Evolutionary conservation across 2,329 filamentous ascomycete genomes (phyloP), one percentile per base, ranked within the genome.

Genomic region (Fonsecaea pedrosoi): DNA sequence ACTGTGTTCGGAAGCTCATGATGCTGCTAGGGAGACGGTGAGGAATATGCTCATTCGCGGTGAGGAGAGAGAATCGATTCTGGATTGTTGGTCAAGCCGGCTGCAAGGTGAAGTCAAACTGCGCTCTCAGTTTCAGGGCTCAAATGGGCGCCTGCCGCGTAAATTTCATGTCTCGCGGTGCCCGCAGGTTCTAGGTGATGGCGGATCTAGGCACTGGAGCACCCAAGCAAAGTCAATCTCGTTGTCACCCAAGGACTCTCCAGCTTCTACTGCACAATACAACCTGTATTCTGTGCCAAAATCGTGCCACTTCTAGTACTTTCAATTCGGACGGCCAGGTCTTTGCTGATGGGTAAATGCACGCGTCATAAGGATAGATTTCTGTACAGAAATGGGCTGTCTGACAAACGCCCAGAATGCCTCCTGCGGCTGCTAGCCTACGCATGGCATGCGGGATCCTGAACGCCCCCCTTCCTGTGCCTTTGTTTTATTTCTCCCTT

Each of bases 1-100:
- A 60, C 54, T 37, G 68, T 67, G 45, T 60, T 70, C 35, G 55
- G 65, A 54, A 60, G 65, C 59, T 73, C 71, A 73, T 73, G 70
- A 67, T 73, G 70, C 61, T 70, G 64, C 64, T 45, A 53, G 58
- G 30, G 60, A 48, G 45, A 42, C 65, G 42, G 42, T n/a, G 34
- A 48, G 5, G 45, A 54, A 57, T 50, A 54, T 18, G 34, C 58
- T 54, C 60, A 58, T 60, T 37, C 60, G 60, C 59, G 63, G 67
- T 53, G 61, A 65, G 54, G 37, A 45, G 45, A 57, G 45, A 56
- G 18, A 57, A n/a, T 55, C 64, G 45, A 13, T 61, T 37, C 61
- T 42, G 37, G 59, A 55, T 38, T 54, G 53, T 59, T 56, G 42
- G 54, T 58, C 56, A 54, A 60, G 34, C 35, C 54, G 54, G 38